Conservation (phyloP, 2,329 filamentous ascomycete genomes). For the Aspergillus tamarii region DNA sequence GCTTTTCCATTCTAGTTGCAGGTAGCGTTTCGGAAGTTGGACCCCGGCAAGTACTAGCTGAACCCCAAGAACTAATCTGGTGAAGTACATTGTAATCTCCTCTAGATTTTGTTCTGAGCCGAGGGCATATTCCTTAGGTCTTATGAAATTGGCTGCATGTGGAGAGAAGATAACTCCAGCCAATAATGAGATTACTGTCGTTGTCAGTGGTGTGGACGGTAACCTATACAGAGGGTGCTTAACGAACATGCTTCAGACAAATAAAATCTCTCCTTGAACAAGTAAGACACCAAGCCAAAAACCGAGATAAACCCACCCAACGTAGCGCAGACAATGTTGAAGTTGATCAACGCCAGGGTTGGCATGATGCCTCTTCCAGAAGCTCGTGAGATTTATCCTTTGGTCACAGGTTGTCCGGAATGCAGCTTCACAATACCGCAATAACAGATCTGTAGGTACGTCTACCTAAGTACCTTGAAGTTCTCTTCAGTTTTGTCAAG, state of each 20-base stretch:
- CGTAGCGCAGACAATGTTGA: slow-evolving; percentile 81
- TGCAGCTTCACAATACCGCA: background rate
- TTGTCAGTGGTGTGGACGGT: slow-evolving; percentile 8
- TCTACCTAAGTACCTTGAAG: background rate
- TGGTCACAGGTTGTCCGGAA: background rate
- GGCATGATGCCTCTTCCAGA: slow-evolving; percentile 54
- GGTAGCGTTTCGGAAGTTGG: slow-evolving; percentile 81
- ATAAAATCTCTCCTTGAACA: slow-evolving; percentile 88
- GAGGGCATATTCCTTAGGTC: slow-evolving; percentile 73
- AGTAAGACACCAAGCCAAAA: slow-evolving; percentile 88
- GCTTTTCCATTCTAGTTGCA: slow-evolving; percentile 76
- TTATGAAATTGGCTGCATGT: slow-evolving; percentile 73
- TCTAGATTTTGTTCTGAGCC: slow-evolving; percentile 63
- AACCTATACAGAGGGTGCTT: background rate
- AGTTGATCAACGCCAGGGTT: slow-evolving; percentile 69
- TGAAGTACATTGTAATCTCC: slow-evolving; percentile 79
- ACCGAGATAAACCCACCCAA: slow-evolving; percentile 85
- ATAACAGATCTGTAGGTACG: background rate
- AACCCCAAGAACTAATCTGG: slow-evolving; percentile 82
- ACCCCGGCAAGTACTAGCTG: slow-evolving; percentile 88
- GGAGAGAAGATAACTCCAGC: slow-evolving; percentile 80
- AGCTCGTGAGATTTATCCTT: background rate
- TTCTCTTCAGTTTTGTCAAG: background rate
- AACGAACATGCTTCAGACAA: slow-evolving; percentile 83
- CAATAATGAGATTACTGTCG: slow-evolving; percentile 77